Base-by-base conservation (phyloP, 768 basidiomycete species). In the Favolaschia claudopus region DNA sequence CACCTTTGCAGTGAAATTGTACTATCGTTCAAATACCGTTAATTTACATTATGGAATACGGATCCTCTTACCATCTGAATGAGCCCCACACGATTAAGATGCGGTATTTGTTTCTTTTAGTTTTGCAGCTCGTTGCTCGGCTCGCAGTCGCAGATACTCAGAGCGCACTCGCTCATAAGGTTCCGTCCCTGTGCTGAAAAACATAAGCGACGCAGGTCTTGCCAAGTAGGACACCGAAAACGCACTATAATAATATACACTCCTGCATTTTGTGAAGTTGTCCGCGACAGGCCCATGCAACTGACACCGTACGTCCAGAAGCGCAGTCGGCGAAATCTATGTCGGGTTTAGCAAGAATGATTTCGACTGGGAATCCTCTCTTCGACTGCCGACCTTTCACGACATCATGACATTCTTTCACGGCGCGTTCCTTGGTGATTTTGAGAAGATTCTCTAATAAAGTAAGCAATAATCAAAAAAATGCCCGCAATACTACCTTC, bases 261-360 rank as follows among this genome's bases (percentile, higher is more conserved):
- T 83, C 81, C 69, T 95, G 90, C 38, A 95, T 79, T 13, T 74
- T 78, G 66, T 84, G 86, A 51, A 91, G 84, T 69, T 88, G 82
- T 29, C 79, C 79, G 69, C 82, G 85, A 70, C 94, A 96, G 22
- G 87, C 85, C 94, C 94, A 96, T 14, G 88, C 89, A 24, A 95
- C 89, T 6, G 93, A 92, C 48, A 96, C 74, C 4, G 89, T 91
- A 8, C 94, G 85, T 8, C 92, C 92, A 51, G 82, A 78, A 2
- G 91, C 88, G 70, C 94, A 96, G n/a, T 86, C 81, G 15, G 93
- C 93, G 69, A 95, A 96, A 49, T 85, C 94, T 96, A 70, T 17
- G 37, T 29, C 47, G 44, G 29, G 37, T 50, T 38, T 53, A 22
- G 47, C 34, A 51, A 40, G 47, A n/a, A 31, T 27, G 12, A 4